phyloP scores from a whole-genome alignment of 2,329 filamentous ascomycete genomes.

The Nemania sp. region DNA sequence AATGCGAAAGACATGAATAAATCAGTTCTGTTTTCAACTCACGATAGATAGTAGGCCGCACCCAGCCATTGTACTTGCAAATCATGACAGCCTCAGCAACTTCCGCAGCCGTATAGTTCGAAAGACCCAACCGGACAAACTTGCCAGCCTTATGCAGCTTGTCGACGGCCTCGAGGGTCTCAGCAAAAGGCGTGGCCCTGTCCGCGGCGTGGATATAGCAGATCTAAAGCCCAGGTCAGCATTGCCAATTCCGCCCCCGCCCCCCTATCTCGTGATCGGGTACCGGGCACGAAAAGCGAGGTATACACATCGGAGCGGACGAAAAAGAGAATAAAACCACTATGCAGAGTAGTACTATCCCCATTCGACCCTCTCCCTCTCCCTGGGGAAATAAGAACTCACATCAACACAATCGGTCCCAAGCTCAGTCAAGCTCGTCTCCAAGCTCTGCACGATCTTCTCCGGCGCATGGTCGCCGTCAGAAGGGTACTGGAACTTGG shows the following conservation, averaged over 20 bases:
- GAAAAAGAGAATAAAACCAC: no score
- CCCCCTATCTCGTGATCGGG: neutral
- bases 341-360: no score
- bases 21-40: conserved; percentile 51
- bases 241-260: neutral
- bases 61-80: conserved; percentile 83
- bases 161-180: conserved; percentile 82
- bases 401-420: conserved; percentile 79
- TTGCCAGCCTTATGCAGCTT: conserved; percentile 88
- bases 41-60: conserved; percentile 82
- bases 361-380: no score
- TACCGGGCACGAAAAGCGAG: neutral
- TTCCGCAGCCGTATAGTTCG: conserved; percentile 88
- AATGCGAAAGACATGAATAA: neutral
- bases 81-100: conserved; percentile 86
- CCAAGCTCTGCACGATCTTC: conserved; percentile 73
- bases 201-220: conserved; percentile 81
- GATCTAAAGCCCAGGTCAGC: conserved; percentile 58
- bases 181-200: conserved; percentile 77
- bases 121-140: conserved; percentile 82
- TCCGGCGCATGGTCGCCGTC: conserved; percentile 72
- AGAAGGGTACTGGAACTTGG: conserved; percentile 77
- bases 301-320: neutral
- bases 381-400: conserved; percentile 45
- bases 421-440: conserved; percentile 77